Evolutionary conservation across 2,329 filamentous ascomycete species (phyloP).

Genomic region (Fusarium sp.): DNA sequence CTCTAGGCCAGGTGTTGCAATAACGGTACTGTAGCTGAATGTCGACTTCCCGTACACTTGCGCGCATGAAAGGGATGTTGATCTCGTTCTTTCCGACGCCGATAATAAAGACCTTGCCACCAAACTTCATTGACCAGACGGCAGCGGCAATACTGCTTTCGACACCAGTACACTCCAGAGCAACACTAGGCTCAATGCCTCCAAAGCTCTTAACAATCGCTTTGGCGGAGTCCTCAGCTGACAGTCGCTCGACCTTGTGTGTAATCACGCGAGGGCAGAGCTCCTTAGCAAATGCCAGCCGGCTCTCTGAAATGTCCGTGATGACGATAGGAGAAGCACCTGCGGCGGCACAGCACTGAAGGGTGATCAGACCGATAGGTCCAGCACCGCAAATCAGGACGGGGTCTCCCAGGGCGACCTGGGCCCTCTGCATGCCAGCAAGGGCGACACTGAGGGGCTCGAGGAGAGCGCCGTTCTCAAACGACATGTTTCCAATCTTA

Average conservation of each 20-base stretch:
- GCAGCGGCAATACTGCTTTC: constrained; percentile 87
- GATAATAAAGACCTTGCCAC: constrained; percentile 96
- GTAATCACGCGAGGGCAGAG: constrained; percentile 83
- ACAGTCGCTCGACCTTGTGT: constrained; percentile 76
- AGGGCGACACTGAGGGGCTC: constrained; percentile 92
- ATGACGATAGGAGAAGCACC: constrained; percentile 92
- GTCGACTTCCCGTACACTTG: constrained; percentile 91
- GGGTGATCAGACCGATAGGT: constrained; percentile 89
- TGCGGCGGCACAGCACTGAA: constrained; percentile 85
- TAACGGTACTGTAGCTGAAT: constrained; percentile 98
- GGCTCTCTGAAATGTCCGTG: constrained; percentile 91
- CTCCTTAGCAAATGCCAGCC: constrained; percentile 85
- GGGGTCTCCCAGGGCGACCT: constrained; percentile 84
- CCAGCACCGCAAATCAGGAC: constrained; percentile 92
- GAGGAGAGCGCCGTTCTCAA: constrained; percentile 88
- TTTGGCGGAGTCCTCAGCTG: constrained; percentile 76
- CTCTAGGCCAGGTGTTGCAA: constrained; percentile 93
- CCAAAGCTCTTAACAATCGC: constrained; percentile 76
- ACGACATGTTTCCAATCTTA: constrained; percentile 93
- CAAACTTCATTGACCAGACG: constrained; percentile 92
- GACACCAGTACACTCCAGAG: constrained; percentile 93
- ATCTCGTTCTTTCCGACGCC: constrained; percentile 97
- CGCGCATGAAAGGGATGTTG: constrained; percentile 93
- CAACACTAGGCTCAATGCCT: constrained; percentile 82
- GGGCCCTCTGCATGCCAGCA: constrained; percentile 85